Conservation (phyloP, 2,329 filamentous ascomycete genomes). For the Pyrenophora teres region DNA sequence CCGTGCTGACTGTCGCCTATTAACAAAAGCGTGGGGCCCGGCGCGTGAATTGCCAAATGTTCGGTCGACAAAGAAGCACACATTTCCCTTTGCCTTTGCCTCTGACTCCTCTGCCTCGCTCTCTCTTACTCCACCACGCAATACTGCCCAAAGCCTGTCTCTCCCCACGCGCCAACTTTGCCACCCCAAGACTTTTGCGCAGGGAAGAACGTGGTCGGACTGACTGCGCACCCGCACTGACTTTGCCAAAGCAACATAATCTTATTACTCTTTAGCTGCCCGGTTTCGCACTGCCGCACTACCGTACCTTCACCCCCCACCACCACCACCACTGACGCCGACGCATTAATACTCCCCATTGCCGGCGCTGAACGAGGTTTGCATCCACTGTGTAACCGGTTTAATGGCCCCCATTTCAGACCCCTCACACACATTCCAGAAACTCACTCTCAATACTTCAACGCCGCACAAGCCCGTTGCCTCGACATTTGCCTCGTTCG, state of each 20-base stretch:
- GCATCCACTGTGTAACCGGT: constrained; percentile 40
- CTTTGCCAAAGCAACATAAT: constrained; percentile 19
- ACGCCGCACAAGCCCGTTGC: constrained; percentile 40
- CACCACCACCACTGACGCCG: constrained; percentile 9
- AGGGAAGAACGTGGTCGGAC: constrained; percentile 7
- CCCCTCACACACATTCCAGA: constrained; percentile 50
- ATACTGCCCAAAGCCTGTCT: background rate
- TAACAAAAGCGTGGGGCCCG: constrained; percentile 10
- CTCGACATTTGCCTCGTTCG: constrained; percentile 45
- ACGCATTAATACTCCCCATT: constrained; percentile 32
- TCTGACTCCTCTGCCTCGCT: too few relatives aligned
- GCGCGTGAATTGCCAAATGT: constrained; percentile 1
- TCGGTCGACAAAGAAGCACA: constrained; percentile 4
- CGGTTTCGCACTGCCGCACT: constrained; percentile 28
- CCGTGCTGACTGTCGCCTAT: constrained; percentile 12
- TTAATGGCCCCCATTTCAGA: constrained; percentile 48
- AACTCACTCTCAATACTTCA: constrained; percentile 49
- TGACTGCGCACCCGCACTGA: constrained; percentile 6
- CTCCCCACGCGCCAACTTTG: constrained; percentile 2
- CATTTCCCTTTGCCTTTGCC: background rate
- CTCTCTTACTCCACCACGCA: too few relatives aligned
- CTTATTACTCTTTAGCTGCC: constrained; percentile 16
- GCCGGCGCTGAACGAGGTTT: constrained; percentile 35
- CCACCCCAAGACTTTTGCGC: constrained; percentile 2
- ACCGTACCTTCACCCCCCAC: constrained; percentile 36